Evolutionary conservation across 2,329 filamentous ascomycete species (phyloP).

Genomic region (Exutisphaerella laricina): DNA sequence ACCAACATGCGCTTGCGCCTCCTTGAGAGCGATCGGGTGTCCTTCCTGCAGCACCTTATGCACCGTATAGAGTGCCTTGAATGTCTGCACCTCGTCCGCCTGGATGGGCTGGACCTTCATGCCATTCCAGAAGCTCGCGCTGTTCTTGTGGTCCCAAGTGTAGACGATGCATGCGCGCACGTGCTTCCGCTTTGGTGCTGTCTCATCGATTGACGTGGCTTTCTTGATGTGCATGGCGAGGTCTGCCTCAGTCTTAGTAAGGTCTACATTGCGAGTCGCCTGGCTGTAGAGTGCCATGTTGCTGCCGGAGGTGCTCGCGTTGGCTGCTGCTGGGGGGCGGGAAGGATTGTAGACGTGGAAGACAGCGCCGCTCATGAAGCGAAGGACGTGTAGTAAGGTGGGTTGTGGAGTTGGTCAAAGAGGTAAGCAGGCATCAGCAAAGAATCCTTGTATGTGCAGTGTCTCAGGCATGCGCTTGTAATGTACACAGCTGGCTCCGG

Average conservation of each 20-base stretch:
- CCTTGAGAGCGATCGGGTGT: constrained; percentile 77
- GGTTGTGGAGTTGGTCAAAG: too few species aligned
- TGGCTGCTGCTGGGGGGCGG: constrained; percentile 1
- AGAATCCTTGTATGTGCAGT: too few species aligned
- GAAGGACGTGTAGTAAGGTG: constrained; percentile 6
- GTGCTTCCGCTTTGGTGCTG: constrained; percentile 79
- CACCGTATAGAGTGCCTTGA: constrained; percentile 94
- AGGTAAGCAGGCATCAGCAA: too few species aligned
- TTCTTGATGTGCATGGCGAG: constrained; percentile 63
- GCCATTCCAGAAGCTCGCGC: constrained; percentile 89
- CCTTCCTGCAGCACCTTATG: constrained; percentile 98
- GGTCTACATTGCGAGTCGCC: constrained; percentile 51
- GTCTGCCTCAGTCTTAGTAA: constrained; percentile 62
- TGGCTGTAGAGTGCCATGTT: constrained; percentile 34
- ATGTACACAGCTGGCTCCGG: too few species aligned
- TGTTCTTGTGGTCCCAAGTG: constrained; percentile 98
- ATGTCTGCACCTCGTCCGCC: constrained; percentile 96
- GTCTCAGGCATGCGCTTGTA: too few species aligned
- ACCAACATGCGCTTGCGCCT: constrained; percentile 78
- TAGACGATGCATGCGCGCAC: constrained; percentile 97
- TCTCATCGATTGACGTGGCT: constrained; percentile 55
- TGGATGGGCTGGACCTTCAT: constrained; percentile 99
- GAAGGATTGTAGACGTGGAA: constrained; percentile 17
- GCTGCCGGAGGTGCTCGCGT: not conserved
- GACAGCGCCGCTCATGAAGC: constrained; percentile 9